A percentile compares a stretch with the other conserved stretches of the same genome.
Evolutionary conservation across 2,329 filamentous ascomycete species (phyloP).

Genomic region (Fonsecaea erecta): DNA sequence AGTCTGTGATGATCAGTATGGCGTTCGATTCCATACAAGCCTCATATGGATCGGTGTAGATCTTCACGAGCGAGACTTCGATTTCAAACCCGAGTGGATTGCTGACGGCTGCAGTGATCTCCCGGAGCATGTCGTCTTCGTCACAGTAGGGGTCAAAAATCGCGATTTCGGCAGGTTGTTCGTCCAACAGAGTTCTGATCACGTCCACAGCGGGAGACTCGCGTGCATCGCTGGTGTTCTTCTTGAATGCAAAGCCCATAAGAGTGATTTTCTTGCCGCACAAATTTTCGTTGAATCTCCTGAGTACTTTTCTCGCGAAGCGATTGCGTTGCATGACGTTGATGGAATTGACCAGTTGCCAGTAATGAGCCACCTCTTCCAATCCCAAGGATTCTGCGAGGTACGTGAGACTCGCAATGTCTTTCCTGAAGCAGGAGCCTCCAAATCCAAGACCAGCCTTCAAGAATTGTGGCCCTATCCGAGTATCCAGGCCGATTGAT

Average conservation of each 20-base stretch:
- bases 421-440: conserved; percentile 81
- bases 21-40: conserved; percentile 55
- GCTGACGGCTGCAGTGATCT: conserved; percentile 42
- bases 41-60: conserved; percentile 51
- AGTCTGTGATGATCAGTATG: conserved; percentile 58
- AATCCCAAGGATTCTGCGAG: conserved; percentile 72
- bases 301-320: conserved; percentile 69
- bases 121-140: conserved; percentile 46
- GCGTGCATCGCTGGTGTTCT: conserved; percentile 75
- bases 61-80: conserved; percentile 41
- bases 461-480: conserved; percentile 74
- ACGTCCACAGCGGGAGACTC: conserved; percentile 72
- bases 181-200: conserved; percentile 67
- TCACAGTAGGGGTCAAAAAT: conserved; percentile 68
- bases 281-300: conserved; percentile 67
- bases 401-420: conserved; percentile 74
- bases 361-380: conserved; percentile 74
- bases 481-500: conserved; percentile 69
- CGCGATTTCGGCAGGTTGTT: conserved; percentile 66
- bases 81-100: conserved; percentile 36
- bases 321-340: conserved; percentile 75
- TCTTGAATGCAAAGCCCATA: conserved; percentile 79
- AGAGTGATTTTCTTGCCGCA: conserved; percentile 72
- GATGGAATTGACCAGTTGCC: conserved; percentile 73
- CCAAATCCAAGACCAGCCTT: conserved; percentile 78